Conservation (phyloP, 2,329 filamentous ascomycete species). For the Colletotrichum ledebouriae region DNA sequence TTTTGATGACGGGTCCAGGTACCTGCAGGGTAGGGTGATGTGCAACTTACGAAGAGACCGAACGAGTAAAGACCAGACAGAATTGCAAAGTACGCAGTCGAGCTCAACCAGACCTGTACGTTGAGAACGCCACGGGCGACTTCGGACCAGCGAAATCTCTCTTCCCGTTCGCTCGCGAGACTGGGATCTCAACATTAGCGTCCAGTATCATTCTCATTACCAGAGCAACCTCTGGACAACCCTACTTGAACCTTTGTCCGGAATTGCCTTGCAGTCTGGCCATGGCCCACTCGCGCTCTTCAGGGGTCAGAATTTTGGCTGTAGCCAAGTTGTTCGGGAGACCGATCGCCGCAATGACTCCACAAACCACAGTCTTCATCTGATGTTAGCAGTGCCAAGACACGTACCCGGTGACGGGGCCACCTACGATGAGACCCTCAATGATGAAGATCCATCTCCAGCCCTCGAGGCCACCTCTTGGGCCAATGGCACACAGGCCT, state of each 20-base stretch:
- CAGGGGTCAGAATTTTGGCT: conserved; percentile 64
- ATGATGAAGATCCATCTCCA: conserved; percentile 76
- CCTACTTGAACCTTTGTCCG: conserved; percentile 51
- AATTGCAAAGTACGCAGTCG: conserved; percentile 72
- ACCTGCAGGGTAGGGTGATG: no score
- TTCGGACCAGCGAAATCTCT: conserved; percentile 72
- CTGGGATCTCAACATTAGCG: neutral
- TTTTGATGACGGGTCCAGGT: no score
- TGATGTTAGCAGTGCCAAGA: conserved; percentile 25
- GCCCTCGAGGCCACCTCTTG: conserved; percentile 63
- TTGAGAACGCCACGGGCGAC: conserved; percentile 72
- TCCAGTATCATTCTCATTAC: neutral
- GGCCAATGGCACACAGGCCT: conserved; percentile 71
- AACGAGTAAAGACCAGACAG: conserved; percentile 72
- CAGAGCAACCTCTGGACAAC: neutral
- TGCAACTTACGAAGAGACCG: conserved; percentile 68
- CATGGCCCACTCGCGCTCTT: conserved; percentile 65
- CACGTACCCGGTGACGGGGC: neutral
- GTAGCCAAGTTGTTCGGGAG: conserved; percentile 69
- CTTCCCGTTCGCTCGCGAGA: conserved; percentile 51
- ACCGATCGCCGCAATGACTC: conserved; percentile 63
- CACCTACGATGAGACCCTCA: conserved; percentile 66
- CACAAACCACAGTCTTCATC: conserved; percentile 66
- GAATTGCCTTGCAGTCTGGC: conserved; percentile 57
- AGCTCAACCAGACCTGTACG: conserved; percentile 73